phyloP scores from a whole-genome alignment of 2,329 filamentous ascomycete genomes.

The Chrysoporthe puriensis region DNA sequence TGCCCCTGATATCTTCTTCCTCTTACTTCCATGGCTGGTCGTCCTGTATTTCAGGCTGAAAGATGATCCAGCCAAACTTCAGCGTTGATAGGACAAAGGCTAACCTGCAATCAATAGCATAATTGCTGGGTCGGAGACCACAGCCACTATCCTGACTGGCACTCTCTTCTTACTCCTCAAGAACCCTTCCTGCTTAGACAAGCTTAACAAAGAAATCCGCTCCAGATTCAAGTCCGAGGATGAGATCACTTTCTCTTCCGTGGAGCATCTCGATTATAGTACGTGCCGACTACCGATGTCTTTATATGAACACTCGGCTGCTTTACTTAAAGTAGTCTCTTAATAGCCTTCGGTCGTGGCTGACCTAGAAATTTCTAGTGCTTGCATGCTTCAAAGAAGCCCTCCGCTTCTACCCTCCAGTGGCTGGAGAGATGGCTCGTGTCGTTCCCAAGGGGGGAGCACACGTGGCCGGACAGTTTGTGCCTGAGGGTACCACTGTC shows the following conservation, averaged over 20 bases:
- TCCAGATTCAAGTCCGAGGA: constrained; percentile 38
- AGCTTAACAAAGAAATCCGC: constrained; percentile 44
- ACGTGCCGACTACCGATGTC: constrained; percentile 43
- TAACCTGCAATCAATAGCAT: constrained; percentile 26
- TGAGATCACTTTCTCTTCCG: constrained; percentile 42
- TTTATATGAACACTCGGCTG: not conserved
- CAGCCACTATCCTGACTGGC: constrained; percentile 38
- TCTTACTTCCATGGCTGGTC: too few species aligned
- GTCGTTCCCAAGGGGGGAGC: constrained; percentile 39
- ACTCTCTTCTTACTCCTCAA: constrained; percentile 36
- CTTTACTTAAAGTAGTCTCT: too few species aligned
- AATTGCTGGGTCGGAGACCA: constrained; percentile 41
- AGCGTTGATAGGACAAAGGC: not conserved
- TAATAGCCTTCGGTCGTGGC: not conserved
- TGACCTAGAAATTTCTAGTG: constrained; percentile 28
- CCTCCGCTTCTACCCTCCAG: constrained; percentile 41
- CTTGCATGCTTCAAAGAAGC: constrained; percentile 42
- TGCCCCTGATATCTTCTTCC: not conserved
- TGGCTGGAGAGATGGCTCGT: constrained; percentile 36
- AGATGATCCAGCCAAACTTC: too few species aligned
- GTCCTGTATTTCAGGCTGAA: not conserved
- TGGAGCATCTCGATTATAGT: constrained; percentile 43
- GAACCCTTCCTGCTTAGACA: constrained; percentile 37
- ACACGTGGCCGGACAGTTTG: constrained; percentile 36
- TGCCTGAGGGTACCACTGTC: constrained; percentile 44